Percentiles rank a stretch among this genome's conserved stretches.
Conservation (phyloP, 805 yeast genomes). For the Wickerhamiella azymoides region DNA sequence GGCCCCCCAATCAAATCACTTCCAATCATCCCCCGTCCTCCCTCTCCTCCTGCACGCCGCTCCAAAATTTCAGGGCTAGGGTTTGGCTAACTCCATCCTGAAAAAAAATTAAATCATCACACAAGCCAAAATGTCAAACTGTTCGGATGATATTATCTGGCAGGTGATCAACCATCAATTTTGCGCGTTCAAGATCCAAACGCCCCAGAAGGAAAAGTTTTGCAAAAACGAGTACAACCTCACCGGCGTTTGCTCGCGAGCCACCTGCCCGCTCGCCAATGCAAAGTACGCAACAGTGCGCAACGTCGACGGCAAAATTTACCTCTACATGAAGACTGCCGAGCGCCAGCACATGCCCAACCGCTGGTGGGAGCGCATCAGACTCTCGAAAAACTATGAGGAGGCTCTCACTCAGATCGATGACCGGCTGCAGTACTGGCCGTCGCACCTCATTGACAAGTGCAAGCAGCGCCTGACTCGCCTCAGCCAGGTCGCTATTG, state of each 20-base stretch:
- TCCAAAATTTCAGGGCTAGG: conserved; percentile 3
- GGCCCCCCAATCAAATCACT: neutral
- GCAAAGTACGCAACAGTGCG: conserved; percentile 28
- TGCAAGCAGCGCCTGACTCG: conserved; percentile 94
- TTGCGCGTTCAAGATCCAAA: conserved; percentile 85
- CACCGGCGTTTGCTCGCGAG: conserved; percentile 82
- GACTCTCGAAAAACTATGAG: conserved; percentile 74
- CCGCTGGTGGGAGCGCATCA: conserved; percentile 88
- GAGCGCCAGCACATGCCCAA: conserved; percentile 96
- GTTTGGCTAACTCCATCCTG: neutral
- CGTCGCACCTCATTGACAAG: conserved; percentile 75
- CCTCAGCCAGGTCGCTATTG: conserved; percentile 86
- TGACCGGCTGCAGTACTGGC: conserved; percentile 82
- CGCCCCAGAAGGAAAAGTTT: conserved; percentile 79
- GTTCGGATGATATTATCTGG: conserved; percentile 83
- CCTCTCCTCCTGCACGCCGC: too few species aligned
- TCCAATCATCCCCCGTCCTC: too few species aligned
- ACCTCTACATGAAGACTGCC: conserved; percentile 80
- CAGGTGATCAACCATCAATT: conserved; percentile 90
- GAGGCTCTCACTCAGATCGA: conserved; percentile 84
- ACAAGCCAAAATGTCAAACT: conserved; percentile 15
- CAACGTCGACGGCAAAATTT: conserved; percentile 24
- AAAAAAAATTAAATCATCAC: conserved; percentile 1
- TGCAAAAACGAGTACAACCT: conserved; percentile 96
- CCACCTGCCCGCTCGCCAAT: conserved; percentile 89